Evolutionary conservation across 73 alveolate species (phyloP), one percentile per base, ranked within the genome.

Genomic region (Tetrahymena borealis): DNA sequence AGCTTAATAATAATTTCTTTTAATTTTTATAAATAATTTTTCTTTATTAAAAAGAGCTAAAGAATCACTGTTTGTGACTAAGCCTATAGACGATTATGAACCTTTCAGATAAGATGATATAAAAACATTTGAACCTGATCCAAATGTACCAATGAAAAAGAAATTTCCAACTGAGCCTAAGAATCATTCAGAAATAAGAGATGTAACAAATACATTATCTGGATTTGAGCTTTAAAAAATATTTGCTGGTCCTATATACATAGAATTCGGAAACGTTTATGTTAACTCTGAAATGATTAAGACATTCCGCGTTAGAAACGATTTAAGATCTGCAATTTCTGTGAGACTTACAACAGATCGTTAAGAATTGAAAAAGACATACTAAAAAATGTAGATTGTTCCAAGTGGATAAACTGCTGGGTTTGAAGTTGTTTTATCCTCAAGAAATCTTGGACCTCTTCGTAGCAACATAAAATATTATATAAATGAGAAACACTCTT

Each of bases 331-430:
- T 91, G 96, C 96, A 43, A 97, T 98, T 41, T 96, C 96, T 91
- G 99, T 98, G 39, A 98, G 98, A 95, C 78, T 98, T 13, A 98
- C 95, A 39, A 96, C 97, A 39, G 98, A 97, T 92, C 94, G 96
- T 41, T 92, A 96, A 90, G 99, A 98, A 79, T 93, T 98, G 32
- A 94, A 93, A 90, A 90, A 98, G 90, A 92, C 98, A 33, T 94
- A 95, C 40, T 99, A 99, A 15, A 94, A 96, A 60, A 94, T 99
- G 11, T 97, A 98, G 94, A 99, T 98, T 37, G 97, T 98, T 42
- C 99, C 99, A 4, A 98, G 99, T 78, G 99, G 99, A 8, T 97
- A 98, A 94, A 97, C 98, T 39, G 99, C 99, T 79, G 99, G 99
- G 38, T 98, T 98, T 96, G 99, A 98, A 92, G 96, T 98, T n/a